Evolutionary conservation across 78 protist species (phyloP).

Genomic region (Creolimax fragrantissima): DNA sequence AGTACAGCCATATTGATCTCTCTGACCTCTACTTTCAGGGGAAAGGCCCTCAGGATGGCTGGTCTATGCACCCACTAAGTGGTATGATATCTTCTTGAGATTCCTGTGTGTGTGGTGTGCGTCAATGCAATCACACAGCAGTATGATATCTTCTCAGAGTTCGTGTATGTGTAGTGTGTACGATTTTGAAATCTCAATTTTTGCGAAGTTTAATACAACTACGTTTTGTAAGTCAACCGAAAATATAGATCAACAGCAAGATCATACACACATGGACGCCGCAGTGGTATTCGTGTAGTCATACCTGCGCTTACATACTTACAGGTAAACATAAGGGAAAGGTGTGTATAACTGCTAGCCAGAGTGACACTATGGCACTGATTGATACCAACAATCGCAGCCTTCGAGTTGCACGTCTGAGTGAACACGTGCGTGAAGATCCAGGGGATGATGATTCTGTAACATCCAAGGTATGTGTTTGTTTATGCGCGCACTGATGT

Average conservation of each 20-base stretch:
- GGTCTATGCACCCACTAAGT: neutral
- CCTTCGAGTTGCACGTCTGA: neutral
- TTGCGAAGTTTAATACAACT: no score
- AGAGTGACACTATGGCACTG: neutral
- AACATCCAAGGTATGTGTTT: no score
- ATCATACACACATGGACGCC: no score
- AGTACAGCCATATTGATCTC: neutral
- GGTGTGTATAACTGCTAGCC: neutral
- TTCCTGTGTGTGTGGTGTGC: neutral
- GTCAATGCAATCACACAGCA: no score
- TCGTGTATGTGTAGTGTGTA: no score
- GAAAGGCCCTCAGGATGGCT: neutral
- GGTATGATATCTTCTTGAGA: neutral
- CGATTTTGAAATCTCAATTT: no score
- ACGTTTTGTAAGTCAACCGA: no score
- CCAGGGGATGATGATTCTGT: neutral
- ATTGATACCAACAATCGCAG: neutral
- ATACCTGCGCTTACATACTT: no score
- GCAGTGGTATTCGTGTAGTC: no score
- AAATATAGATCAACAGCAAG: no score
- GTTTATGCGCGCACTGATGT: no score
- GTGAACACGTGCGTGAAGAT: neutral
- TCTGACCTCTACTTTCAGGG: neutral
- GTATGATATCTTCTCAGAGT: no score
- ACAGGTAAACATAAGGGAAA: neutral